phyloP scores from a whole-genome alignment of 1,284 basidiomycete genomes.

The Anthracocystis walkeri region DNA sequence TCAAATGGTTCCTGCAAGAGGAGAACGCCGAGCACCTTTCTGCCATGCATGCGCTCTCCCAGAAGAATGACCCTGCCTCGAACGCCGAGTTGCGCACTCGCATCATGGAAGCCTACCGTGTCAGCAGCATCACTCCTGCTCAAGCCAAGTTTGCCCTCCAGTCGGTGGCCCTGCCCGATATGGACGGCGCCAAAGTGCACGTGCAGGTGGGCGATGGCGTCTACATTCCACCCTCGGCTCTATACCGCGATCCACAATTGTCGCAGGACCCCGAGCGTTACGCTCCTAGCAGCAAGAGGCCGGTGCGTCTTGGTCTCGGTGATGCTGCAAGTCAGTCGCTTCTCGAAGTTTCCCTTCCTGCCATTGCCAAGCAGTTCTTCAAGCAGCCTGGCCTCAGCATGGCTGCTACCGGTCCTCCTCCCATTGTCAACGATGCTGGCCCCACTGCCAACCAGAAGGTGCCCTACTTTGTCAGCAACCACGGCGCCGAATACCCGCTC shows the following conservation, averaged over 20 bases:
- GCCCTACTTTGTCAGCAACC: slow-evolving; percentile 40
- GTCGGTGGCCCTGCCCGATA: slow-evolving; percentile 29
- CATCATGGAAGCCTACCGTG: slow-evolving; percentile 48
- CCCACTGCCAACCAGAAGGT: slow-evolving; percentile 34
- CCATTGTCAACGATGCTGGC: slow-evolving; percentile 34
- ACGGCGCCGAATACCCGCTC: slow-evolving; percentile 39
- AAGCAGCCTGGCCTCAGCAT: slow-evolving; percentile 35
- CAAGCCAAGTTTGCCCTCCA: slow-evolving; percentile 43
- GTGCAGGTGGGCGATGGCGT: slow-evolving; percentile 42
- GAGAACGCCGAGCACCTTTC: slow-evolving; percentile 36
- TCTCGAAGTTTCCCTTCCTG: slow-evolving; percentile 44
- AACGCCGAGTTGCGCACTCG: slow-evolving; percentile 35
- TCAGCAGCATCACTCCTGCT: slow-evolving; percentile 38
- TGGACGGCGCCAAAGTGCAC: slow-evolving; percentile 28
- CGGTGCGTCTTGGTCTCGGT: slow-evolving; percentile 46
- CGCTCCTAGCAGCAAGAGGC: slow-evolving; percentile 17
- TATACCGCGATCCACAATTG: slow-evolving; percentile 44
- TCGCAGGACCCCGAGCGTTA: slow-evolving; percentile 35
- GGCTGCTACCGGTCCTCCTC: slow-evolving; percentile 41
- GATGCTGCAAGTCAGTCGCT: slow-evolving; percentile 40
- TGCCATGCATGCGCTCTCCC: slow-evolving; percentile 32
- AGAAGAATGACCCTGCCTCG: slow-evolving; percentile 34
- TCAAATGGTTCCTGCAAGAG: slow-evolving; percentile 46
- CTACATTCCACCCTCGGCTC: slow-evolving; percentile 40
- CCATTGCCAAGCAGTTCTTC: slow-evolving; percentile 50